A percentile compares a stretch with the other conserved stretches of the same genome.
These are phyloP conservation scores for Boletus pseudo-olivaceus DNA, from an alignment of 768 basidiomycete species.

Conservation along the genomic window DNA sequence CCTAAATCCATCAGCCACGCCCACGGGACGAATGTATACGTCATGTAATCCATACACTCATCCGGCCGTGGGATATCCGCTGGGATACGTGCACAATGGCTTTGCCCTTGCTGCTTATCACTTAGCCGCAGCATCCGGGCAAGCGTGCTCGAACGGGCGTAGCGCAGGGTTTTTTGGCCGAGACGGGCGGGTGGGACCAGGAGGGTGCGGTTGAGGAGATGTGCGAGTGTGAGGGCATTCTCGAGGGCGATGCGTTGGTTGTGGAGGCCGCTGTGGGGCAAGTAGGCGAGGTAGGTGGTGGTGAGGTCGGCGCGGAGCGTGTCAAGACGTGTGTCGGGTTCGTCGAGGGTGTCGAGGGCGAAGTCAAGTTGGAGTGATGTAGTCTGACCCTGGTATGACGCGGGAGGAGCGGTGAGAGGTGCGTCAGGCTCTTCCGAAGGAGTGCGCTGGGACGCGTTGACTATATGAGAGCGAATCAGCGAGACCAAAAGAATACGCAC, in stretches of 20 bases:
- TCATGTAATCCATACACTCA: constrained; percentile 60
- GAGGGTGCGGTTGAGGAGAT: constrained; percentile 69
- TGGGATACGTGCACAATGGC: constrained; percentile 46
- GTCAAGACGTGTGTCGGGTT: constrained; percentile 6
- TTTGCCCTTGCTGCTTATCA: constrained; percentile 44
- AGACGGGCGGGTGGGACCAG: constrained; percentile 75
- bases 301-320: constrained; percentile 17
- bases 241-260: constrained; percentile 86
- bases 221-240: constrained; percentile 74
- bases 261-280: constrained; percentile 83
- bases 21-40: constrained; percentile 68
- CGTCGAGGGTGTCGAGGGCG: constrained; percentile 33
- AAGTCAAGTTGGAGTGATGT: constrained; percentile 4
- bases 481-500: constrained; percentile 19
- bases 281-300: constrained; percentile 61
- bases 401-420: background rate
- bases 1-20: constrained; percentile 61
- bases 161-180: constrained; percentile 57
- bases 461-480: constrained; percentile 15
- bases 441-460: constrained; percentile 18
- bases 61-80: constrained; percentile 36
- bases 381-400: background rate
- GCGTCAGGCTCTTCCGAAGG: background rate
- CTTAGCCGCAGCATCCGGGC: constrained; percentile 43
- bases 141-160: constrained; percentile 52